phyloP scores from a whole-genome alignment of 1,284 basidiomycete species.

The Dichomitus squalens region DNA sequence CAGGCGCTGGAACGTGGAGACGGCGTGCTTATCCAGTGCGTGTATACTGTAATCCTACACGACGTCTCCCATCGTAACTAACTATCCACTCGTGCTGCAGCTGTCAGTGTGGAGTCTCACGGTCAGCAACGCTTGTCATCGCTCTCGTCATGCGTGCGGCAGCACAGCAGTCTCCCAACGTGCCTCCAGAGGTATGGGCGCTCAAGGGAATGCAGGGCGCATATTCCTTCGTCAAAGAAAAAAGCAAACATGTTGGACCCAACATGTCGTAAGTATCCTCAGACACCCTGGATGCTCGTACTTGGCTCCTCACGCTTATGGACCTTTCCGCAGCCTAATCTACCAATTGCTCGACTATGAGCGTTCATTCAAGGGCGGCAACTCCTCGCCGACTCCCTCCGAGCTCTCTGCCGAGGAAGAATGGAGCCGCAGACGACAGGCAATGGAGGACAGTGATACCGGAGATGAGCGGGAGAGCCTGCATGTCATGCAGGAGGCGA shows the following conservation, averaged over 20 bases:
- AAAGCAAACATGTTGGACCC: conserved; percentile 87
- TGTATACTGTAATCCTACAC: conserved; percentile 27
- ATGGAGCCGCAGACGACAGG: conserved; percentile 74
- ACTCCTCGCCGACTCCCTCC: conserved; percentile 51
- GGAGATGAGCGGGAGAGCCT: conserved; percentile 55
- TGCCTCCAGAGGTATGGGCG: conserved; percentile 76
- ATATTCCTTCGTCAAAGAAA: conserved; percentile 89
- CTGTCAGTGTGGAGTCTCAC: conserved; percentile 95
- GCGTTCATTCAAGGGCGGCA: conserved; percentile 65
- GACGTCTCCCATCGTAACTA: conserved; percentile 2
- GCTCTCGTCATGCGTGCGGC: conserved; percentile 96
- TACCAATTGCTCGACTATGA: conserved; percentile 97
- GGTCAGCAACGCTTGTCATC: conserved; percentile 91
- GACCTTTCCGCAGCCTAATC: conserved; percentile 68
- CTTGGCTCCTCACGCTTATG: conserved; percentile 5
- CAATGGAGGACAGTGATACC: conserved; percentile 62
- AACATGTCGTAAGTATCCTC: conserved; percentile 86
- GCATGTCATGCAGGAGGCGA: conserved; percentile 72
- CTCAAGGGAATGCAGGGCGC: conserved; percentile 91
- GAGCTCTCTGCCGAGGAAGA: conserved; percentile 74
- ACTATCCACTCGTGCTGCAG: conserved; percentile 41
- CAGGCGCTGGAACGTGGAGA: conserved; percentile 71
- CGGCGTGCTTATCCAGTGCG: conserved; percentile 88
- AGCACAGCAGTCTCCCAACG: conserved; percentile 65
- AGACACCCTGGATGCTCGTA: conserved; percentile 5